Conservation (phyloP, 148 eudicot species). For the Oxyria digyna region DNA sequence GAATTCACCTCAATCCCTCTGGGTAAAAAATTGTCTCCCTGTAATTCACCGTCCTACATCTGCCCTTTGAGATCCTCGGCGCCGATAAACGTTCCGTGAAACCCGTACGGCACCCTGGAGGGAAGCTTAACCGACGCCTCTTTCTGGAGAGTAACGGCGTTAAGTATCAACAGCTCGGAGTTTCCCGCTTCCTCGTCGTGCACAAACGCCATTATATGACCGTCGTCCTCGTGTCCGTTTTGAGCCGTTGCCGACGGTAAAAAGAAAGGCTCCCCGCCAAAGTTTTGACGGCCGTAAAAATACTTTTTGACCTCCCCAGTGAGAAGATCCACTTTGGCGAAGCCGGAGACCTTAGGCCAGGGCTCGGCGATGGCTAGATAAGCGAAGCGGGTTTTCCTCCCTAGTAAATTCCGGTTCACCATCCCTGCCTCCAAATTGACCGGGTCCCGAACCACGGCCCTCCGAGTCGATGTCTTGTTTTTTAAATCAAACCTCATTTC, state of each 20-base stretch:
- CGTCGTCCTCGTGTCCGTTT: conserved; percentile 39
- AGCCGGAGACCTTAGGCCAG: conserved; percentile 77
- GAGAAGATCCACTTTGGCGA: conserved; percentile 44
- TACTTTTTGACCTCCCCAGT: conserved; percentile 35
- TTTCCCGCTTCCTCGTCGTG: conserved; percentile 38
- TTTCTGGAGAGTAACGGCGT: conserved; percentile 28
- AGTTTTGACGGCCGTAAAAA: conserved; percentile 36
- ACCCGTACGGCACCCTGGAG: conserved; percentile 62
- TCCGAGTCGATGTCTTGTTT: conserved; percentile 33
- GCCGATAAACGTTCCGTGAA: conserved; percentile 60
- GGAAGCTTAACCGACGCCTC: conserved; percentile 53
- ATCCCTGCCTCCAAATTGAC: conserved; percentile 65
- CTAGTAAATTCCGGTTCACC: conserved; percentile 46
- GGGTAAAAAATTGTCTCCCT: neutral
- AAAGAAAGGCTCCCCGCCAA: conserved; percentile 66
- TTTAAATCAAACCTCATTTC: conserved; percentile 52
- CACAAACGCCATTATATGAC: conserved; percentile 38
- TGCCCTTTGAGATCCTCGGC: conserved; percentile 29
- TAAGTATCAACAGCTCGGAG: conserved; percentile 46
- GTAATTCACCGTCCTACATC: neutral
- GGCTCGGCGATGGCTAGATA: conserved; percentile 64
- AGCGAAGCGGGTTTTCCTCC: conserved; percentile 42
- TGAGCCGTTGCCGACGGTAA: conserved; percentile 22
- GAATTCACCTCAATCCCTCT: neutral
- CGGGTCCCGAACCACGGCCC: conserved; percentile 14